A percentile compares a stretch with the other conserved stretches of the same genome.
Evolutionary conservation across 768 basidiomycete genomes (phyloP).

Genomic region (Tulasnella sp.): DNA sequence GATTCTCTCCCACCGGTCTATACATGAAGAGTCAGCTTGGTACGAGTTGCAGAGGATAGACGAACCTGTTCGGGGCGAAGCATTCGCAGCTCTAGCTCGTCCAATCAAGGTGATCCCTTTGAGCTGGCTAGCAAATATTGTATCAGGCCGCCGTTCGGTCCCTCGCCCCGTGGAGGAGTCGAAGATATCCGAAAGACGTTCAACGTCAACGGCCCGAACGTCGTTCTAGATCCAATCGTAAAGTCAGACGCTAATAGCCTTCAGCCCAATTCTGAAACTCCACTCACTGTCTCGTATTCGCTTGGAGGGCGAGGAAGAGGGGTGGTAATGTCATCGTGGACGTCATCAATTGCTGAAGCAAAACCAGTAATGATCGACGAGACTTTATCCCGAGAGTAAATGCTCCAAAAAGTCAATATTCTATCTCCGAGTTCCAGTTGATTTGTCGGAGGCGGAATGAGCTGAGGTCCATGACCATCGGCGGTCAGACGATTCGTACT

Average conservation of each 20-base stretch:
- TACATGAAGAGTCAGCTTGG: background rate
- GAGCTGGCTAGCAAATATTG: background rate
- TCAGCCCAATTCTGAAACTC: background rate
- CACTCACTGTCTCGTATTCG: background rate
- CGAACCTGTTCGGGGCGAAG: background rate
- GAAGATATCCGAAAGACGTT: background rate
- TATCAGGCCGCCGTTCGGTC: background rate
- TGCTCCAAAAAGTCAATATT: conserved; percentile 23
- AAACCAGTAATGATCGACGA: conserved; percentile 21
- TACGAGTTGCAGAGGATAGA: background rate
- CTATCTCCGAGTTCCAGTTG: conserved; percentile 20
- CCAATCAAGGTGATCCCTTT: background rate
- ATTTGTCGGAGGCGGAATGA: background rate
- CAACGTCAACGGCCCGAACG: background rate
- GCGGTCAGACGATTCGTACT: background rate
- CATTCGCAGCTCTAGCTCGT: background rate
- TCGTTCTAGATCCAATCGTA: background rate
- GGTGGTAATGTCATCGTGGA: background rate
- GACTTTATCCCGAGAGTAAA: conserved; percentile 17
- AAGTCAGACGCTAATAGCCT: background rate
- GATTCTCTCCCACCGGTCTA: background rate
- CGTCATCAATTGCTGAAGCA: background rate
- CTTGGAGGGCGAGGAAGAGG: conserved; percentile 1
- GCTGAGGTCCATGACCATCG: background rate
- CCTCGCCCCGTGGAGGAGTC: background rate